Percentiles rank a stretch among this genome's conserved stretches.
Evolutionary conservation across 106 monocot species (phyloP).

Genomic region (Narthecium ossifragum): DNA sequence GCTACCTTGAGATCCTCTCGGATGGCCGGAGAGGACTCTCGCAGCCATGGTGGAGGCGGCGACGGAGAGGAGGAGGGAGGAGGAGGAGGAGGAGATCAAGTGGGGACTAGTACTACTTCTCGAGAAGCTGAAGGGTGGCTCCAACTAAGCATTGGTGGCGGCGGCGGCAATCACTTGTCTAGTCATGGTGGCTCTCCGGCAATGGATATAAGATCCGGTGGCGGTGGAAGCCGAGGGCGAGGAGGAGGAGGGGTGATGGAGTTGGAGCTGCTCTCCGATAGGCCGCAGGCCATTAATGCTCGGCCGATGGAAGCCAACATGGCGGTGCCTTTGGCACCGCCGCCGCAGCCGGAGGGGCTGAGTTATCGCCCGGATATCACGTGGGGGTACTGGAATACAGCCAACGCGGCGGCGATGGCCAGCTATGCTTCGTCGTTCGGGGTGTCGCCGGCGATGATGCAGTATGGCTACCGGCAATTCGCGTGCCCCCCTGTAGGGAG

Average conservation of each 20-base stretch:
- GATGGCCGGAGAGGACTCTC: constrained; percentile 41
- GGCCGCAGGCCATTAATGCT: neutral
- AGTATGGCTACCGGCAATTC: neutral
- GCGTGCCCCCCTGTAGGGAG: neutral
- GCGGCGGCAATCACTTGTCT: neutral
- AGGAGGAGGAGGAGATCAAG: constrained; percentile 3
- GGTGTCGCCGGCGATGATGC: neutral
- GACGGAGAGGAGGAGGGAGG: neutral
- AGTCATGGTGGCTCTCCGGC: no score
- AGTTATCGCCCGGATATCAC: neutral
- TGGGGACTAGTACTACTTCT: constrained; percentile 8
- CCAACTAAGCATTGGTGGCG: constrained; percentile 32
- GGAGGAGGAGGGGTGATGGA: constrained; percentile 1
- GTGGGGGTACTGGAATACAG: neutral
- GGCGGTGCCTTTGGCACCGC: neutral
- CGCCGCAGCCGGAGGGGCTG: neutral
- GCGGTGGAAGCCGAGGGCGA: neutral
- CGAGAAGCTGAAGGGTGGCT: constrained; percentile 24
- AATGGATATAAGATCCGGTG: neutral
- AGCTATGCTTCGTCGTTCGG: neutral
- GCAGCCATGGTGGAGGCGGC: neutral
- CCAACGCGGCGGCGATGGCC: no score
- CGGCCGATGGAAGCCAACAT: neutral
- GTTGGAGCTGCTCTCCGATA: constrained; percentile 33
- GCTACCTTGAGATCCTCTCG: neutral